phyloP scores from a whole-genome alignment of 441 rosid genomes.

The Aquilaria agallochum region DNA sequence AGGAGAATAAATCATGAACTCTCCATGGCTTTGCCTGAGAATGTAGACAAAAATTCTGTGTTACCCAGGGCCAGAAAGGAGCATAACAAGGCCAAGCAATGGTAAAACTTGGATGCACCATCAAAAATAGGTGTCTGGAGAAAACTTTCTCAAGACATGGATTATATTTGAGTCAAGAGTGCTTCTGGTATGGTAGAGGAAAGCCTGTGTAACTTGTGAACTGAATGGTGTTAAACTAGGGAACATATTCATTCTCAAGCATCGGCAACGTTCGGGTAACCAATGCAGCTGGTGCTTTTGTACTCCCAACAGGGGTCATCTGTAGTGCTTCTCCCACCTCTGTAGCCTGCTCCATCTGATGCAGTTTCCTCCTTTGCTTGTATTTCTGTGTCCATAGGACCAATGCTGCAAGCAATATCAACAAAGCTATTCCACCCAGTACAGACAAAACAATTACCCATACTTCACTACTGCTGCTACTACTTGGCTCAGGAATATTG shows the following conservation, averaged over 20 bases:
- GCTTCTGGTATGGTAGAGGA: not conserved
- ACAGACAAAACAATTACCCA: conserved; percentile 22
- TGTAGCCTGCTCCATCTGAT: conserved; percentile 23
- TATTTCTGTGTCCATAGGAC: conserved; percentile 15
- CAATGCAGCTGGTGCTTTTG: conserved; percentile 18
- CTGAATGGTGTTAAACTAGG: conserved; percentile 6
- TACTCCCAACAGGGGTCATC: conserved; percentile 14
- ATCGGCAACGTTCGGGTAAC: conserved; percentile 27
- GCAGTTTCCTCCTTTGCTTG: conserved; percentile 17
- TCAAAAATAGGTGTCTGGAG: conserved; percentile 27
- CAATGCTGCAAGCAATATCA: conserved; percentile 16
- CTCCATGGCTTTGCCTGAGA: no score
- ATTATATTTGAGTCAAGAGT: conserved; percentile 31
- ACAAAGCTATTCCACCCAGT: conserved; percentile 19
- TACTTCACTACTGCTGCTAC: conserved; percentile 4
- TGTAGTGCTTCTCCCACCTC: conserved; percentile 24
- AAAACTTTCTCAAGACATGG: conserved; percentile 29
- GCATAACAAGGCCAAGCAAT: no score
- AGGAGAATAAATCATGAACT: no score
- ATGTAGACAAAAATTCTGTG: no score
- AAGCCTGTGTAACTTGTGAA: no score
- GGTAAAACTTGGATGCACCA: conserved; percentile 12
- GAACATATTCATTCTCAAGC: conserved; percentile 25
- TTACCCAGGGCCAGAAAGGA: no score
- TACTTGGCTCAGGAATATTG: conserved; percentile 10